phyloP scores from a whole-genome alignment of 2,329 filamentous ascomycete genomes.

The Mycosphaerella sp. region DNA sequence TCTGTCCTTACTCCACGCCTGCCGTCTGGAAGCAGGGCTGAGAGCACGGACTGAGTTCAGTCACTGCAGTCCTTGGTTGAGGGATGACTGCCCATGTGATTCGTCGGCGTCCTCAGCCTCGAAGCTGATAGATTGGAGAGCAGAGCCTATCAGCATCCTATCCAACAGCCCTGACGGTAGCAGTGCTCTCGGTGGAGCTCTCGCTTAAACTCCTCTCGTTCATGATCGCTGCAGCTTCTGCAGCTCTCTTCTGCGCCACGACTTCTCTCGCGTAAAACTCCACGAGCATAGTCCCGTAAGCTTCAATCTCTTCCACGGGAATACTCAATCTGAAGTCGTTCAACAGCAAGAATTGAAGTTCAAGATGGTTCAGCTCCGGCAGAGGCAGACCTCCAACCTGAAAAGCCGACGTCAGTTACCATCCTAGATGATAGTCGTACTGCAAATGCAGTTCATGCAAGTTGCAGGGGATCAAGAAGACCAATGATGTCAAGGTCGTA shows the following conservation, averaged over 20 bases:
- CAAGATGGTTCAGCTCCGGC: slow-evolving; percentile 88
- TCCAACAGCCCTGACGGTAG: slow-evolving; percentile 27
- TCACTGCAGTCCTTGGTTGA: neutral
- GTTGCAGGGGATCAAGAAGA: neutral
- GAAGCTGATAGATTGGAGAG: neutral
- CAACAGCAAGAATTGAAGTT: slow-evolving; percentile 88
- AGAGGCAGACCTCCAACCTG: slow-evolving; percentile 92
- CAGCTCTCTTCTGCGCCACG: slow-evolving; percentile 55
- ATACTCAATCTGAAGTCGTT: slow-evolving; percentile 95
- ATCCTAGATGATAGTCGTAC: neutral
- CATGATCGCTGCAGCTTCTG: slow-evolving; percentile 22
- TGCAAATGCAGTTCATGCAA: neutral
- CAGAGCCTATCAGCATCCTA: slow-evolving; percentile 1
- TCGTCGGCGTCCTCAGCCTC: neutral
- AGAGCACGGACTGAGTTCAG: neutral
- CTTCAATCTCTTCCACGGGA: slow-evolving; percentile 89
- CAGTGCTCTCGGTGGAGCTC: slow-evolving; percentile 30
- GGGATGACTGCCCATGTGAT: neutral
- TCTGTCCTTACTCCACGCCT: neutral
- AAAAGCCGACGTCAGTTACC: slow-evolving; percentile 5
- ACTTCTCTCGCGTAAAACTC: slow-evolving; percentile 96
- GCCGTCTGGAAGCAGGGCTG: neutral
- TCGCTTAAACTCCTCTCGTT: slow-evolving; percentile 29
- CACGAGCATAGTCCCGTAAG: slow-evolving; percentile 96
- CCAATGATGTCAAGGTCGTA: slow-evolving; percentile 1